Evolutionary conservation across 495 filamentous ascomycete species (phyloP).

Genomic region (Baudoinia panamericana): DNA sequence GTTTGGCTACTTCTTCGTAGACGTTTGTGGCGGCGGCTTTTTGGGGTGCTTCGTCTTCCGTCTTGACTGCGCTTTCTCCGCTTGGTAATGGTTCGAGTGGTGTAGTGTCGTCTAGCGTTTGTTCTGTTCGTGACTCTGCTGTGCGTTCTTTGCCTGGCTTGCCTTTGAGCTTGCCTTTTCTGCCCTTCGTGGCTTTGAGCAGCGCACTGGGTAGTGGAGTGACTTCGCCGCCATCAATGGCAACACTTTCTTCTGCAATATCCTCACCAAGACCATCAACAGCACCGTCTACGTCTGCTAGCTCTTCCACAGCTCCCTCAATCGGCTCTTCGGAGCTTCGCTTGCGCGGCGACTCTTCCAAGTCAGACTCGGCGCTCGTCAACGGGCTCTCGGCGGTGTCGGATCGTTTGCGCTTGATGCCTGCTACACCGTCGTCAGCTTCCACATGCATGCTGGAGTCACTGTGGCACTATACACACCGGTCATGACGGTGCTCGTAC

Average conservation of each 20-base stretch:
- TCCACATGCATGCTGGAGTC: too few species aligned
- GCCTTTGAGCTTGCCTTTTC: slow-evolving; percentile 7
- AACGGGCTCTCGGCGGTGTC: slow-evolving; percentile 35
- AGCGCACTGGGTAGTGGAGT: neutral
- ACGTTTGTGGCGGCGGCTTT: slow-evolving; percentile 16
- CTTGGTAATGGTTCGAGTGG: slow-evolving; percentile 6
- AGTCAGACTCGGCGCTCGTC: slow-evolving; percentile 30
- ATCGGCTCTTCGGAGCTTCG: slow-evolving; percentile 32
- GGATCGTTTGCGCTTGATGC: slow-evolving; percentile 34
- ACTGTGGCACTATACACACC: too few species aligned
- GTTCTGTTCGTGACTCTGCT: slow-evolving; percentile 7
- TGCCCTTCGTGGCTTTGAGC: slow-evolving; percentile 11
- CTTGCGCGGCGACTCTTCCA: slow-evolving; percentile 43
- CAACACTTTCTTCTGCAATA: neutral
- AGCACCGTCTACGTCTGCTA: slow-evolving; percentile 21
- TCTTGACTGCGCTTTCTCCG: slow-evolving; percentile 17
- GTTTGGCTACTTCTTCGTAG: slow-evolving; percentile 16
- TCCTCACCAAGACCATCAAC: too few species aligned
- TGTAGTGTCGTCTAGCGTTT: slow-evolving; percentile 4
- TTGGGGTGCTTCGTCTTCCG: slow-evolving; percentile 13
- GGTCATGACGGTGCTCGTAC: slow-evolving; percentile 15
- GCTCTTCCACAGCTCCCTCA: slow-evolving; percentile 23
- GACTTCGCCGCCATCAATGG: neutral
- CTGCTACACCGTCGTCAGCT: too few species aligned
- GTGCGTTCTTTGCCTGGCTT: neutral